A percentile compares a stretch with the other conserved stretches of the same genome.
Evolutionary conservation across 371 early-diverging fungal species (phyloP).

Genomic region (Mucor lusitanicus): DNA sequence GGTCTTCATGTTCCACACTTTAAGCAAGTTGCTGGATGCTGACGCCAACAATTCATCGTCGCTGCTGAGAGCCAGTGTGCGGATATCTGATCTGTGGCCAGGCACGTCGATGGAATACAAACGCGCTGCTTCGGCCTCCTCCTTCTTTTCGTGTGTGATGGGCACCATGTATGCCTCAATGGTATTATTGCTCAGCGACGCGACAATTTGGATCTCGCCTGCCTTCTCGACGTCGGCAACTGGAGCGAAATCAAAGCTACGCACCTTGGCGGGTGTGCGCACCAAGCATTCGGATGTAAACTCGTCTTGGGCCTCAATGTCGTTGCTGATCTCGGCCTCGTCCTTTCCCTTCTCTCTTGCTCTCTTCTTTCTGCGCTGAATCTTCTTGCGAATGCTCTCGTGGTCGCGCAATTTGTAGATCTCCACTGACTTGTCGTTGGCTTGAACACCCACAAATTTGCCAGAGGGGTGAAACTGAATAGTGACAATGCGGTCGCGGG

Average conservation of each 20-base stretch:
- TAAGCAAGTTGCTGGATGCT: conserved; percentile 77
- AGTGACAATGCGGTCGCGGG: conserved; percentile 80
- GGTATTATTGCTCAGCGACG: conserved; percentile 72
- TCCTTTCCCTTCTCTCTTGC: conserved; percentile 77
- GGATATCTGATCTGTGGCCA: conserved; percentile 93
- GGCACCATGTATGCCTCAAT: conserved; percentile 69
- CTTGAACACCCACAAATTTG: conserved; percentile 75
- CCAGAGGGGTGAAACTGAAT: conserved; percentile 78
- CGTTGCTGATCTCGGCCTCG: conserved; percentile 44
- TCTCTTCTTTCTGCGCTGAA: conserved; percentile 79
- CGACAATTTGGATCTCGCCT: conserved; percentile 55
- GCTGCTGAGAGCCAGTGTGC: conserved; percentile 80
- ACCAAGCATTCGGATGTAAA: conserved; percentile 64
- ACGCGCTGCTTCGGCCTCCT: conserved; percentile 54
- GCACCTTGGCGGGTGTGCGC: conserved; percentile 70
- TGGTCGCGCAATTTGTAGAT: conserved; percentile 75
- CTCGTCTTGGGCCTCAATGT: conserved; percentile 71
- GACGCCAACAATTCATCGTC: conserved; percentile 88
- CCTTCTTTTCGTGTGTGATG: conserved; percentile 51
- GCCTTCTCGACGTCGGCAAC: conserved; percentile 55
- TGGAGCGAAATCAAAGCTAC: conserved; percentile 78
- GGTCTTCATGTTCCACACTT: conserved; percentile 89
- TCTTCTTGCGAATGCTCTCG: conserved; percentile 81
- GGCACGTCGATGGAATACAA: conserved; percentile 73
- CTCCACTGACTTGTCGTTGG: conserved; percentile 82